Evolutionary conservation across 257 asterid genomes (phyloP), one percentile per base, ranked within the genome.

Genomic region (Gentiana straminea): DNA sequence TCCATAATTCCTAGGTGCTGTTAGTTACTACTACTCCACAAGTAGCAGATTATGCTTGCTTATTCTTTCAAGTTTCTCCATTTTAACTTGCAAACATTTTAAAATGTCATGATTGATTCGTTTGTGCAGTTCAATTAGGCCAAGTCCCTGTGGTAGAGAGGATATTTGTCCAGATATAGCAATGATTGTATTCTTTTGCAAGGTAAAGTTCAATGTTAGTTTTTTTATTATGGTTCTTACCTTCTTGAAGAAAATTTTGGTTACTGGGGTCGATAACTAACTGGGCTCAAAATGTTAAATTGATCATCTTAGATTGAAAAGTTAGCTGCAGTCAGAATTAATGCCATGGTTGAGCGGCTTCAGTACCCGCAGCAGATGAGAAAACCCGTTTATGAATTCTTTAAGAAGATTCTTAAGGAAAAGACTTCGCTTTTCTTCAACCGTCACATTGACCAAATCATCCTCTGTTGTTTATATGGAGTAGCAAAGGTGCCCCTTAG

Each of bases 91-190:
- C 9, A 41, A 5, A 41, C 9, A 41, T 41, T 4, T 41, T 10
- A 4, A 41, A 35, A 54, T 64, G 15, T 51, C 10, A 52, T 66
- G 46, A 58, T 49, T 49, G 55, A 70, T 58, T 69, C 64, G 13
- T 67, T 70, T 2, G 46, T 41, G 46, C 92, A 92, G 99, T 75
- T 95, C 97, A 66, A 89, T 94, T 56, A 84, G 99, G 67, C 95
- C 89, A 46, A 82, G 65, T 77, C 97, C 95, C 51, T 86, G 91
- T 65, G 94, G 94, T 61, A 94, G 94, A 64, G 97, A 94, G 62
- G 99, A 92, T 78, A 88, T 95, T 1, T 88, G 95, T 69, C 97
- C 99, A 13, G 97, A 88, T 80, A 89, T 95, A 46, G 90, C 94
- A 35, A 78, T 88, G 43, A 79, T 72, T 59, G 89, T 92, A 57